Evolutionary conservation across 208 protist genomes (phyloP), one percentile per base, ranked within the genome.

Genomic region (Tritrichomonas musculus): DNA sequence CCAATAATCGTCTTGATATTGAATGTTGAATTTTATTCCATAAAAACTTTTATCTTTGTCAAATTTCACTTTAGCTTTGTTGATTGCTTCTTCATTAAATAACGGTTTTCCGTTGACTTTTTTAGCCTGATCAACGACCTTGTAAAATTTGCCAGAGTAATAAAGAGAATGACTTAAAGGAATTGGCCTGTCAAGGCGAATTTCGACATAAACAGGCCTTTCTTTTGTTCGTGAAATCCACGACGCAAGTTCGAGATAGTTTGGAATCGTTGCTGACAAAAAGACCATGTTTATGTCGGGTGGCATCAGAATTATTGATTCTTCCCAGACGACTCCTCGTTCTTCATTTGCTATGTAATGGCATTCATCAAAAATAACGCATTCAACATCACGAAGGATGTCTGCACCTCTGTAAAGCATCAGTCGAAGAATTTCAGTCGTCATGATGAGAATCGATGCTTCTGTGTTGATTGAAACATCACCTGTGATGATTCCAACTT

Each of bases 331-430:
- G 25, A 93, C 57, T 44, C 94, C 94, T 47, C 94, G 50, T 41
- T 95, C 94, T 17, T 44, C 93, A 73, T 95, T 94, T 55, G 93
- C 53, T 47, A 95, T 92, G 75, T 95, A 95, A 92, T 95, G 95
- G 41, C 57, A 73, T 94, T 97, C 96, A 95, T 99, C 99, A 94
- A 99, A 99, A 64, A 99, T 97, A 30, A 99, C 99, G 96, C 98
- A 99, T 36, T 97, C 97, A 13, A 99, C 98, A 95, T 99, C 98
- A 33, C 98, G 97, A 92, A 99, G 97, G 88, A 99, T 97, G 88
- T 97, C 96, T 69, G 95, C 95, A 49, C 97, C 97, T 50, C 94
- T 82, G 41, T 97, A 97, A 4, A 97, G 93, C 97, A 97, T 97
- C 0, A 95, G 96, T 72, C 93, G 1, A 41, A 93, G 94, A 93